A percentile compares a stretch with the other conserved stretches of the same genome.
Conservation (phyloP, 2,329 filamentous ascomycete species). For the Pseudogymnoascus verrucosus region DNA sequence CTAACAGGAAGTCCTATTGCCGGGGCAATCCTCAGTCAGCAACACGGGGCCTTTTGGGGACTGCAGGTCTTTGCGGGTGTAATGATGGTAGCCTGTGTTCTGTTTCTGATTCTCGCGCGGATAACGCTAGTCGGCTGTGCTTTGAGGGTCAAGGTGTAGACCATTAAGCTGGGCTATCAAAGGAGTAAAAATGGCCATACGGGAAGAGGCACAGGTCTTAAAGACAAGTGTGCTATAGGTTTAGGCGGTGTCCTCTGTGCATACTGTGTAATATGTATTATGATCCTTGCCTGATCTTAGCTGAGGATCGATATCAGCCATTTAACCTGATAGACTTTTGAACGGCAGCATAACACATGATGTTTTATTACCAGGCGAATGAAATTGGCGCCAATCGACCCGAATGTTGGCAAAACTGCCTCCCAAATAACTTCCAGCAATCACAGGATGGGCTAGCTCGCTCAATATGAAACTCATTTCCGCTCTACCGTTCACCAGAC, state of each 20-base stretch:
- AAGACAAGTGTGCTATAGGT: neutral
- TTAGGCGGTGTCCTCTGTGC: neutral
- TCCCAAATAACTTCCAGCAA: neutral
- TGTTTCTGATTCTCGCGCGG: neutral
- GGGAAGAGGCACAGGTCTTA: neutral
- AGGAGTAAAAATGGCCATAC: neutral
- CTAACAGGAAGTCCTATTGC: constrained; percentile 59
- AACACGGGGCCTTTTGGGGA: constrained; percentile 40
- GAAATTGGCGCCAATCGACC: neutral
- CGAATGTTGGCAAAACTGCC: too few relatives aligned
- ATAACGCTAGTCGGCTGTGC: neutral
- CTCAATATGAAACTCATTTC: too few relatives aligned
- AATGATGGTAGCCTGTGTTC: constrained; percentile 8
- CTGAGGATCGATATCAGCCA: neutral
- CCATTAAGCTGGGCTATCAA: neutral
- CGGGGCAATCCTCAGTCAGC: constrained; percentile 46
- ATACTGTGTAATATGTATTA: neutral
- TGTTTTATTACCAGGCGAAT: neutral
- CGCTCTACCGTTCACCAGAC: too few relatives aligned
- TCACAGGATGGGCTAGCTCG: neutral
- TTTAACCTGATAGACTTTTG: neutral
- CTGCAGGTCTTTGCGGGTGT: constrained; percentile 57
- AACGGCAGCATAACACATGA: neutral
- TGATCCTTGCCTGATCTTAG: neutral
- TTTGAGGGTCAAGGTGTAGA: neutral